These are phyloP conservation scores for Hymenoscyphus infarciens DNA, from an alignment of 2,329 filamentous ascomycete genomes.

Conservation along the genomic window DNA sequence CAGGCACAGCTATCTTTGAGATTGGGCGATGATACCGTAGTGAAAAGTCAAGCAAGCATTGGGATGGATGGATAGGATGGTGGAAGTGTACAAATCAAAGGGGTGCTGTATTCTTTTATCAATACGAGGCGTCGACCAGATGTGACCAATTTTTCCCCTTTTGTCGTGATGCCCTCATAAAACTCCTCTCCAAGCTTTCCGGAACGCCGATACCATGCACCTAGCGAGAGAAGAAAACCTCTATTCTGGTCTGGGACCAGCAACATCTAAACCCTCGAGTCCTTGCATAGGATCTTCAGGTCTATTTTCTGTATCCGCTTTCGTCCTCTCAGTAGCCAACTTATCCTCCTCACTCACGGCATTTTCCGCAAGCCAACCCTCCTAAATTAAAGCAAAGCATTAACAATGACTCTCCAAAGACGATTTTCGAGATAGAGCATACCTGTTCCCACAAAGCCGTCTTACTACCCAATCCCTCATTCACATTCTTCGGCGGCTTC, in stretches of 20 bases:
- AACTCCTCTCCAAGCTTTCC: neutral
- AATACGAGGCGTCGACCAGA: slow-evolving; percentile 18
- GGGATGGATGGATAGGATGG: slow-evolving; percentile 8
- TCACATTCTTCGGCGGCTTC: slow-evolving; percentile 84
- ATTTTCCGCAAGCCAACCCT: slow-evolving; percentile 88
- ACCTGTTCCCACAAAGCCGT: slow-evolving; percentile 98
- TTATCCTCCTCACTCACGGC: slow-evolving; percentile 79
- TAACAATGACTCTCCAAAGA: slow-evolving; percentile 8
- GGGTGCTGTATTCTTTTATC: slow-evolving; percentile 20
- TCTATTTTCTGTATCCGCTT: slow-evolving; percentile 48
- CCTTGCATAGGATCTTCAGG: slow-evolving; percentile 92
- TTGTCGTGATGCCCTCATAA: neutral
- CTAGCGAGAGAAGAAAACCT: neutral
- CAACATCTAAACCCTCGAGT: slow-evolving; percentile 87
- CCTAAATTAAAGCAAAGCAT: slow-evolving; percentile 49
- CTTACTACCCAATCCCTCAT: slow-evolving; percentile 86
- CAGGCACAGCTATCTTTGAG: neutral
- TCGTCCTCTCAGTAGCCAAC: slow-evolving; percentile 53
- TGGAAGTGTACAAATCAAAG: slow-evolving; percentile 26
- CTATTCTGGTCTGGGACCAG: slow-evolving; percentile 77
- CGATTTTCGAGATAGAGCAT: slow-evolving; percentile 31
- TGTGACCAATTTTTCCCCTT: neutral
- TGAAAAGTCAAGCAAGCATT: neutral
- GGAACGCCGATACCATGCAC: slow-evolving; percentile 24
- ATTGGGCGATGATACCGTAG: neutral